Evolutionary conservation across 2,329 filamentous ascomycete species (phyloP).

Genomic region (Diaporthe humulicola): DNA sequence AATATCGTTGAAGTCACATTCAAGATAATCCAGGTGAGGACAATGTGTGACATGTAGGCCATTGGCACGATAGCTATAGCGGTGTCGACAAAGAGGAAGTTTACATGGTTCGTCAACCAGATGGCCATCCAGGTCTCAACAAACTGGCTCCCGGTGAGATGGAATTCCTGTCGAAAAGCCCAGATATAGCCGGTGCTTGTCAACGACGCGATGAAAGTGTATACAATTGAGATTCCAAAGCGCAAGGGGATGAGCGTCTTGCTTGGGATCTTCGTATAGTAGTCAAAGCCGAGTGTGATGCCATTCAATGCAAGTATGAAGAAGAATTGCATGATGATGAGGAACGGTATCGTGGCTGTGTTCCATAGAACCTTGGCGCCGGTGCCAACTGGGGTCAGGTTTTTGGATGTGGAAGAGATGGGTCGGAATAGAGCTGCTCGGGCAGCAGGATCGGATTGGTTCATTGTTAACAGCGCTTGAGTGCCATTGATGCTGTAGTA

Average conservation of each 20-base stretch:
- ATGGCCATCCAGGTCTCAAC: slow-evolving; percentile 47
- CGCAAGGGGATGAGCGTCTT: slow-evolving; percentile 7
- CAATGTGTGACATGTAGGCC: slow-evolving; percentile 55
- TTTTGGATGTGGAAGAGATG: slow-evolving; percentile 7
- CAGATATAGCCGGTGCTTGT: slow-evolving; percentile 8
- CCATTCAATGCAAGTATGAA: slow-evolving; percentile 23
- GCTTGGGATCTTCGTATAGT: slow-evolving; percentile 4
- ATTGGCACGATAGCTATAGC: slow-evolving; percentile 48
- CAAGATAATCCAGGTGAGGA: slow-evolving; percentile 57
- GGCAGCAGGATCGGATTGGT: background rate
- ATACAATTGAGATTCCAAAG: background rate
- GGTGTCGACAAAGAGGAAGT: slow-evolving; percentile 57
- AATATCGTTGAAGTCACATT: slow-evolving; percentile 54
- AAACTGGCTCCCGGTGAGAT: slow-evolving; percentile 38
- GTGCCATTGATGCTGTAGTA: slow-evolving; percentile 25
- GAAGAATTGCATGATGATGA: slow-evolving; percentile 27
- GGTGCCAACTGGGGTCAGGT: background rate
- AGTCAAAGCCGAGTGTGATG: background rate
- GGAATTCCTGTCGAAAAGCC: background rate
- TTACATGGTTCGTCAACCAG: slow-evolving; percentile 57
- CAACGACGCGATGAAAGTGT: slow-evolving; percentile 1
- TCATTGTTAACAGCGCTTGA: background rate
- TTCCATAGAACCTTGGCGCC: background rate
- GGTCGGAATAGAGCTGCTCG: slow-evolving; percentile 3
- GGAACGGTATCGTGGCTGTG: background rate